These are phyloP conservation scores for Dichotomocladium elegans DNA, from an alignment of 371 early-diverging fungal genomes.

Conservation along the genomic window DNA sequence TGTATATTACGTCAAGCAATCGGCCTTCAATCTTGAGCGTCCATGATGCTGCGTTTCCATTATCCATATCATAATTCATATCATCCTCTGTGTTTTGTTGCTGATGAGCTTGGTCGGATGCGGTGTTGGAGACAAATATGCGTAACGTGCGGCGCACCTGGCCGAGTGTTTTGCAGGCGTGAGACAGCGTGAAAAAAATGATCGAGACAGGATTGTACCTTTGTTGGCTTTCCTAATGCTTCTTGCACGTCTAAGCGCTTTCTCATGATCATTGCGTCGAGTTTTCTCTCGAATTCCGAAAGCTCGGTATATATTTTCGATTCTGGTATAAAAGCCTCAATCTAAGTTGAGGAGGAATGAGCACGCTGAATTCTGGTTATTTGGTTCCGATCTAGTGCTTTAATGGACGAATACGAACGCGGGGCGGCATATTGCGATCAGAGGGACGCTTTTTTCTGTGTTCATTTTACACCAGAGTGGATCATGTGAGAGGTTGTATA, in stretches of 20 bases:
- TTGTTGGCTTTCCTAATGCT: slow-evolving; percentile 66
- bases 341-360: slow-evolving; percentile 18
- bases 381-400: too few species aligned
- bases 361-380: neutral
- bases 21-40: slow-evolving; percentile 89
- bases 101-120: slow-evolving; percentile 59
- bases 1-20: slow-evolving; percentile 61
- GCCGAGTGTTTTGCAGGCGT: neutral
- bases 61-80: slow-evolving; percentile 42
- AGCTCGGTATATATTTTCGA: slow-evolving; percentile 82
- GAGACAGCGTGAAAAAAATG: neutral
- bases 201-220: slow-evolving; percentile 33
- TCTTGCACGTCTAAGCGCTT: slow-evolving; percentile 90
- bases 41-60: slow-evolving; percentile 76
- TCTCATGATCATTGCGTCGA: slow-evolving; percentile 86
- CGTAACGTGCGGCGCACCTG: slow-evolving; percentile 76
- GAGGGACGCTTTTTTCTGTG: slow-evolving; percentile 55
- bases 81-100: slow-evolving; percentile 39
- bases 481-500: neutral
- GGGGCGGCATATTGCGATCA: slow-evolving; percentile 51
- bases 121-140: slow-evolving; percentile 84
- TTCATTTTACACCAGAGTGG: neutral
- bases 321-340: slow-evolving; percentile 90
- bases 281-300: slow-evolving; percentile 77
- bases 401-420: slow-evolving; percentile 20